Percentiles rank a stretch among this genome's conserved stretches.
Conservation (phyloP, 352 stramenopile genomes). For the Phytophthora sp. region DNA sequence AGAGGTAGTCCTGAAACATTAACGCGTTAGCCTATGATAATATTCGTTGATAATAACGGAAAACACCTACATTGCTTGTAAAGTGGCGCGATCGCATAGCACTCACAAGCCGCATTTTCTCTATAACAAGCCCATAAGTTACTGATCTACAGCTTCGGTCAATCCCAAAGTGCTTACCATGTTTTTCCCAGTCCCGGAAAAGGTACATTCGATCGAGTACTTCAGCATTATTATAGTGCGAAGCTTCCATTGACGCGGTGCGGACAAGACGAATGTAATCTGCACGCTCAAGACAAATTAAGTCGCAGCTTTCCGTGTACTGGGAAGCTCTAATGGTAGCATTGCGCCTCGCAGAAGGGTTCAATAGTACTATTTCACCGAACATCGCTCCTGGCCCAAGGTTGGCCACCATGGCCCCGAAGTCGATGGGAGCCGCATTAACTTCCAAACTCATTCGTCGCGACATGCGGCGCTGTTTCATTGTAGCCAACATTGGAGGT, state of each 20-base stretch:
- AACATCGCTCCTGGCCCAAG: slow-evolving; percentile 79
- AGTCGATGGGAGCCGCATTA: slow-evolving; percentile 34
- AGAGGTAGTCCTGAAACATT: slow-evolving; percentile 63
- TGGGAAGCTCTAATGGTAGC: slow-evolving; percentile 77
- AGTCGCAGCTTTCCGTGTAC: slow-evolving; percentile 61
- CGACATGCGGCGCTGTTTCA: slow-evolving; percentile 23
- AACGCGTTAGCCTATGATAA: neutral
- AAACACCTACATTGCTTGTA: slow-evolving; percentile 70
- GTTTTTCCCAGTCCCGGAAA: slow-evolving; percentile 74
- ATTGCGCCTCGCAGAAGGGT: slow-evolving; percentile 66
- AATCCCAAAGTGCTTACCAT: slow-evolving; percentile 49
- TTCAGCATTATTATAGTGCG: slow-evolving; percentile 79
- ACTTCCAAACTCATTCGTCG: slow-evolving; percentile 25
- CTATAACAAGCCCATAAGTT: slow-evolving; percentile 25
- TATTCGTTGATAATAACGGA: too few species aligned
- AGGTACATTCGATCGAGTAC: slow-evolving; percentile 80
- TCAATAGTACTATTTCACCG: slow-evolving; percentile 74
- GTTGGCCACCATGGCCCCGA: slow-evolving; percentile 64
- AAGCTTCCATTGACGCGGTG: slow-evolving; percentile 79
- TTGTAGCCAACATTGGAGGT: slow-evolving; percentile 18
- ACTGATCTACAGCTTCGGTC: too few species aligned
- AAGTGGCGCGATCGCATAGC: slow-evolving; percentile 72
- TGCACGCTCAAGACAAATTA: slow-evolving; percentile 74
- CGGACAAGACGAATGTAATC: slow-evolving; percentile 79
- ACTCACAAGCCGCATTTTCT: slow-evolving; percentile 80